Evolutionary conservation across 495 filamentous ascomycete species (phyloP).

Genomic region (Bacidia gigantensis): DNA sequence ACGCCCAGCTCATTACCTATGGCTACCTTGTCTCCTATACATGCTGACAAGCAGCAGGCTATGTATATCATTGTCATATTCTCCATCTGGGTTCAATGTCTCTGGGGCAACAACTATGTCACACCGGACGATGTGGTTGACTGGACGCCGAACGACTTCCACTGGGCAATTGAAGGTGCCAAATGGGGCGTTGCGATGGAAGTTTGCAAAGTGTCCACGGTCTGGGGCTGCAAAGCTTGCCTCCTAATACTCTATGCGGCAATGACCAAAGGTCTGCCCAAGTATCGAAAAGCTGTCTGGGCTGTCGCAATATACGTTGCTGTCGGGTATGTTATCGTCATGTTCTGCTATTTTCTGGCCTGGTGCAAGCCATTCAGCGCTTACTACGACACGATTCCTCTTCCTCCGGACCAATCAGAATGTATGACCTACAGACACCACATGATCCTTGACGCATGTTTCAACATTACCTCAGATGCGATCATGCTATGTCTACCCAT

Average conservation of each 20-base stretch:
- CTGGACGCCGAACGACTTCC: slow-evolving; percentile 33
- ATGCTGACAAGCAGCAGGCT: slow-evolving; percentile 15
- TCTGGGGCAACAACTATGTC: slow-evolving; percentile 40
- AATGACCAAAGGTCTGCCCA: slow-evolving; percentile 30
- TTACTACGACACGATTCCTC: slow-evolving; percentile 42
- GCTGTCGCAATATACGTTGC: slow-evolving; percentile 39
- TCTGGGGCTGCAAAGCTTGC: slow-evolving; percentile 42
- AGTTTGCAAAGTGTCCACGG: slow-evolving; percentile 27
- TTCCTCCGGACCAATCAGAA: slow-evolving; percentile 10
- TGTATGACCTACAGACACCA: slow-evolving; percentile 27
- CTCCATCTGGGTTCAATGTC: slow-evolving; percentile 34
- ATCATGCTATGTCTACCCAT: slow-evolving; percentile 48
- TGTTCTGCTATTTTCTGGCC: slow-evolving; percentile 45
- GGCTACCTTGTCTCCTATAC: too few relatives aligned
- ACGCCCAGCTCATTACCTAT: too few relatives aligned
- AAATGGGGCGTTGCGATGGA: slow-evolving; percentile 41
- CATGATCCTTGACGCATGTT: slow-evolving; percentile 50
- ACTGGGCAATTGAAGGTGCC: slow-evolving; percentile 34
- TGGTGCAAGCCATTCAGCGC: slow-evolving; percentile 48
- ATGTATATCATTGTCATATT: slow-evolving; percentile 37
- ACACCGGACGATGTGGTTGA: slow-evolving; percentile 29
- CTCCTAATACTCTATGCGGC: slow-evolving; percentile 40
- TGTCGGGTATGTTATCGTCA: slow-evolving; percentile 43
- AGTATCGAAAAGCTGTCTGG: slow-evolving; percentile 38
- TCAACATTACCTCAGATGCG: slow-evolving; percentile 52